Percentiles rank a stretch among this genome's conserved stretches.
phyloP scores from a whole-genome alignment of 257 asterid genomes.

The Nicotiana attenuata region DNA sequence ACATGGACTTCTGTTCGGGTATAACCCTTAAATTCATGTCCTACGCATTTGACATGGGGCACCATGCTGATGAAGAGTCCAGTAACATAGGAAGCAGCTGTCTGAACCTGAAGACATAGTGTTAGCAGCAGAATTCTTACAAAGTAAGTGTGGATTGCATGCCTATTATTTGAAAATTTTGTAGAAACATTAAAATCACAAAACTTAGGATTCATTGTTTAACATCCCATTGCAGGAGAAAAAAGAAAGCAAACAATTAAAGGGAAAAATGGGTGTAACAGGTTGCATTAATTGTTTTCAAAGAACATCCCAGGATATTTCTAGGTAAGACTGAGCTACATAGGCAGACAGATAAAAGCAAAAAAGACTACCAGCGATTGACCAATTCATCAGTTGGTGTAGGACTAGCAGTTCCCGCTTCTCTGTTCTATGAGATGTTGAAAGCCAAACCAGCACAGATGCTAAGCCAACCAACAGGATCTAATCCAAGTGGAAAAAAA shows the following conservation, averaged over 20 bases:
- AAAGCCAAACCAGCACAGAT: slow-evolving; percentile 75
- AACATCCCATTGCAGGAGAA: not conserved
- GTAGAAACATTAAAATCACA: not conserved
- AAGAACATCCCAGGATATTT: not conserved
- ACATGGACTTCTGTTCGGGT: not conserved
- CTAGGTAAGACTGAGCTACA: not conserved
- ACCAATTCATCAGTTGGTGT: slow-evolving; percentile 92
- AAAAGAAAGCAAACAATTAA: not conserved
- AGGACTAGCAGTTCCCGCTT: slow-evolving; percentile 67
- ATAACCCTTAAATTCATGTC: not conserved
- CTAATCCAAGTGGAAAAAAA: slow-evolving; percentile 35
- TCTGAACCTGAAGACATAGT: not conserved
- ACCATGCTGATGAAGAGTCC: not conserved
- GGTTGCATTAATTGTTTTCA: not conserved
- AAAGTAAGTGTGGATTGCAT: not conserved
- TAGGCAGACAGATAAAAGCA: not conserved
- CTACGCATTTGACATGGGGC: not conserved
- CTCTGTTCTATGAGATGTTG: slow-evolving; percentile 87
- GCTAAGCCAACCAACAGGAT: slow-evolving; percentile 66
- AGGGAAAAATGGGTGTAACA: not conserved
- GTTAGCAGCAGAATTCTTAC: not conserved
- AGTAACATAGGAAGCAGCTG: not conserved
- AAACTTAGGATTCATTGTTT: not conserved
- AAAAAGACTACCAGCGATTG: slow-evolving; percentile 63
- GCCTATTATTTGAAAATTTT: not conserved